Conservation (phyloP, 441 rosid genomes). For the Syzygium syzygioides region DNA sequence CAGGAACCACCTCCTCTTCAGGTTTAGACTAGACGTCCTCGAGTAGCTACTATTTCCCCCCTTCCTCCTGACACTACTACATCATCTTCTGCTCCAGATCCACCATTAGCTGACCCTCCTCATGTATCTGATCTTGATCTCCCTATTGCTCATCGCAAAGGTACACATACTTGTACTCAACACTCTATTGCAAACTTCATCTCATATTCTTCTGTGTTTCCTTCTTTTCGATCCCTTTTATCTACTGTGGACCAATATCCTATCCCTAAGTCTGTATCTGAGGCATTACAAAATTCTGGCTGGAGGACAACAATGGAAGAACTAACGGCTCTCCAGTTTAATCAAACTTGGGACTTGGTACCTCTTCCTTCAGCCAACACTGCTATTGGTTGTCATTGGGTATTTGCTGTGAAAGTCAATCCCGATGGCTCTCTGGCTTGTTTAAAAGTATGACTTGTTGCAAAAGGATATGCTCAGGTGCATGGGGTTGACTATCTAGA, state of each 20-base stretch:
- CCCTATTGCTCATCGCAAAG: neutral
- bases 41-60: neutral
- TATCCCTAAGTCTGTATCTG: neutral
- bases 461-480: neutral
- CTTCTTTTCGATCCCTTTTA: neutral
- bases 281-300: neutral
- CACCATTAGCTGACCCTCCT: neutral
- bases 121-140: neutral
- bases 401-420: neutral
- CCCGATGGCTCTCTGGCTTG: neutral
- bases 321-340: neutral
- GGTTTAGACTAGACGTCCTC: neutral
- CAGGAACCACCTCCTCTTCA: neutral
- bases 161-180: neutral
- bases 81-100: neutral
- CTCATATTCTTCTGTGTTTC: neutral
- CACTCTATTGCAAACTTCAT: neutral
- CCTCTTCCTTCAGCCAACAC: neutral
- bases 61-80: neutral
- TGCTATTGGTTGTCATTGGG: neutral
- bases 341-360: neutral
- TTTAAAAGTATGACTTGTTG: neutral
- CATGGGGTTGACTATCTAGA: neutral
- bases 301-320: neutral
- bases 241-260: neutral